Percentiles rank a stretch among this genome's conserved stretches.
phyloP scores from a whole-genome alignment of 2,329 filamentous ascomycete species.

The Gnomoniopsis smithogilvyi region DNA sequence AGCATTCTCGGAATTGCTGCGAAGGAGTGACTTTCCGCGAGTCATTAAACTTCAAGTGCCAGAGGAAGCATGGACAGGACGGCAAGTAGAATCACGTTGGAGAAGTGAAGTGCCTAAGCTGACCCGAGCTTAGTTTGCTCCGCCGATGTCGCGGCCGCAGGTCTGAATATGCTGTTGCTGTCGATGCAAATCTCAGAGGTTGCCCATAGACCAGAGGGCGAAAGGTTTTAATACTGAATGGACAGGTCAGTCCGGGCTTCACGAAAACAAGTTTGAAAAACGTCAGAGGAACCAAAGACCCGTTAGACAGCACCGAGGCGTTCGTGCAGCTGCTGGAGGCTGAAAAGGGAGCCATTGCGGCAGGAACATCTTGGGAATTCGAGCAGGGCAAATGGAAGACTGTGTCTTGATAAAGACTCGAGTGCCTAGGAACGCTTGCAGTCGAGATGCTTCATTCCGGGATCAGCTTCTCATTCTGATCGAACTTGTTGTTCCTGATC shows the following conservation, averaged over 20 bases:
- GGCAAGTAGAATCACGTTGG: slow-evolving; percentile 17
- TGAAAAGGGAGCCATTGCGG: slow-evolving; percentile 15
- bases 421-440: background rate
- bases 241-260: slow-evolving; percentile 20
- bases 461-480: background rate
- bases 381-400: slow-evolving; percentile 19
- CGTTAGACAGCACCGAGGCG: slow-evolving; percentile 16
- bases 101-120: slow-evolving; percentile 3
- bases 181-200: slow-evolving; percentile 18
- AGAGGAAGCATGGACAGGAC: too few relatives aligned
- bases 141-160: slow-evolving; percentile 19
- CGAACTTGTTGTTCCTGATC: background rate
- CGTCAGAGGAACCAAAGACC: slow-evolving; percentile 17
- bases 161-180: slow-evolving; percentile 22
- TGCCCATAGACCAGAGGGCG: background rate
- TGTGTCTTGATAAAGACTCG: slow-evolving; percentile 17
- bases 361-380: slow-evolving; percentile 19
- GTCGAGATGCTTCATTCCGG: background rate
- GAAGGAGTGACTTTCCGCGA: slow-evolving; percentile 11
- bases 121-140: background rate
- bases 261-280: slow-evolving; percentile 21
- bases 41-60: too few relatives aligned
- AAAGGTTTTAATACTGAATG: slow-evolving; percentile 19
- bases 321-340: slow-evolving; percentile 18
- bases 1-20: slow-evolving; percentile 15